Base-by-base conservation (phyloP, 2,329 filamentous ascomycete species). In the Penicillium sumatraense region DNA sequence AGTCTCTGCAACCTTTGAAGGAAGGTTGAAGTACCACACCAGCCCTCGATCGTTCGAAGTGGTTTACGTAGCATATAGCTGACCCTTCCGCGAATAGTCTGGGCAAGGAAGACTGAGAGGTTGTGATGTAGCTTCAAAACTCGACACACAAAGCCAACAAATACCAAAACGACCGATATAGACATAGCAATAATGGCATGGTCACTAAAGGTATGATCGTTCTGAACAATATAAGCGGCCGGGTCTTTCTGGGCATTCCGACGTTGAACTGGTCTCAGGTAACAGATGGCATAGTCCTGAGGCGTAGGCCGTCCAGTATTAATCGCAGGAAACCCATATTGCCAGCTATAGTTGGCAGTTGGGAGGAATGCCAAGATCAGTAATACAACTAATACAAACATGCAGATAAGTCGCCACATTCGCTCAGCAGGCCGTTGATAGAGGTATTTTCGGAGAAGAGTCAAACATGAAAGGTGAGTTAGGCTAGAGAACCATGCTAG, bases 401-500 rank as follows among this genome's bases (percentile, higher is more conserved):
- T 54, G 16, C 20, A 3, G 8, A 27, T 3, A 3, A 54, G 14
- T 5, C 51, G 23, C 38, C 24, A 49, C 2, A 4, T 11, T 10
- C 36, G 51, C 20, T 49, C 36, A 4, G 21, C 4, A 5, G 36
- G 5, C n/a, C 18, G 51, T 8, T 26, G 5, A 20, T 46, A 31
- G n/a, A 53, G 41, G n/a, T 56, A 35, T 14, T 26, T 21, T n/a
- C 44, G 49, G 8, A 56, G 14, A 2, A 53, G 8, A 9, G 45
- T 53, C 24, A 56, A n/a, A 8, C 50, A 46, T 2, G 54, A 38
- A 1, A 53, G 36, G 31, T 56, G 54, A 1, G 54, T 56, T 3
- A 56, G 9, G 21, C 35, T 40, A 21, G 54, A 41, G 20, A 52
- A 53, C 54, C 54, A 56, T 11, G 54, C 36, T 18, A 56, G 80